These are phyloP conservation scores for Carpinus fangiana DNA, from an alignment of 306 rosid genomes.

Conservation along the genomic window DNA sequence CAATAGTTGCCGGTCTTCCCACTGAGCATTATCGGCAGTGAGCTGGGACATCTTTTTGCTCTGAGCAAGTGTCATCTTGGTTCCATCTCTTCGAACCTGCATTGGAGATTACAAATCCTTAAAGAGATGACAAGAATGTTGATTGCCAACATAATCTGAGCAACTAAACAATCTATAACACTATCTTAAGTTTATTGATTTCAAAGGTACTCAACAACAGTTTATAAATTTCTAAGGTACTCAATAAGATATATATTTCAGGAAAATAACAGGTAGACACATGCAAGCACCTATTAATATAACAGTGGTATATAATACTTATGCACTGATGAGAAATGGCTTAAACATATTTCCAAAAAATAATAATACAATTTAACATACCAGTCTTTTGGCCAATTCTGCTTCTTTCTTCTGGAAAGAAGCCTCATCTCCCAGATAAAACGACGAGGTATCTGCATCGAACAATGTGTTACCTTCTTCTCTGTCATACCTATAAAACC, in stretches of 20 bases:
- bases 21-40: constrained; percentile 96
- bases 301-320: not conserved
- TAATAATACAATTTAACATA: constrained; percentile 31
- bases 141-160: constrained; percentile 13
- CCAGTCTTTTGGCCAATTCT: constrained; percentile 94
- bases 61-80: constrained; percentile 95
- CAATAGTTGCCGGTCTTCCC: constrained; percentile 95
- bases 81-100: constrained; percentile 90
- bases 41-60: constrained; percentile 91
- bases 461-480: constrained; percentile 89
- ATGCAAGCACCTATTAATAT: not conserved
- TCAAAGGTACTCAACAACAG: constrained; percentile 2
- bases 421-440: constrained; percentile 85
- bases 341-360: constrained; percentile 10
- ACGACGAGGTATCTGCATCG: constrained; percentile 74
- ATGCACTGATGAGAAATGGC: constrained; percentile 11
- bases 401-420: constrained; percentile 97
- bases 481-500: constrained; percentile 78
- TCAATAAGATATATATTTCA: not conserved
- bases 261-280: not conserved
- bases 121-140: constrained; percentile 13
- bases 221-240: constrained; percentile 7
- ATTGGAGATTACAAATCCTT: constrained; percentile 20
- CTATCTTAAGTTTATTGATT: not conserved
- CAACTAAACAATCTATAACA: not conserved